Evolutionary conservation across 768 basidiomycete species (phyloP), one percentile per base, ranked within the genome.

Genomic region (Leucocoprinus birnbaumii): DNA sequence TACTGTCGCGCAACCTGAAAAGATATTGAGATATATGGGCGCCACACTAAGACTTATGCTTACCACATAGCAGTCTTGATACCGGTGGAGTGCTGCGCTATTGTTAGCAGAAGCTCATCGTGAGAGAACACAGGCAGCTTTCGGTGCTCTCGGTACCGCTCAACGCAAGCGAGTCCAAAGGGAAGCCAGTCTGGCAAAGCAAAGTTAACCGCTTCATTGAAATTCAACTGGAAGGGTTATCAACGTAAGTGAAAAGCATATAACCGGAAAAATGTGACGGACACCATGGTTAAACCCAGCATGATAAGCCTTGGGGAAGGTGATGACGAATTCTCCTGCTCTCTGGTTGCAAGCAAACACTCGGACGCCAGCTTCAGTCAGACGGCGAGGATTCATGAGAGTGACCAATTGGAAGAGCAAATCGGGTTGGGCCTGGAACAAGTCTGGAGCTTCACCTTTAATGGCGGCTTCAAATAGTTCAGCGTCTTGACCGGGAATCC

Each of bases 131-230:
- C 97, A 3, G 97, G 97, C 38, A 91, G 77, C 68, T 98, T 98
- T 68, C 84, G 74, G 69, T 97, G 89, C 59, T 91, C 86, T 62
- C 91, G 85, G 68, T 99, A 98, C 41, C 91, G 83, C 64, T 86
- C 80, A 11, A 95, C 93, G 65, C 94, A 97, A 54, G 90, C 90
- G 38, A 89, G 81, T 34, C 91, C 97, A 59, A 82, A 84, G 7
- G 87, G 76, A 44, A 98, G 74, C 97, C 97, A 99, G 67, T 98
- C 94, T 22, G 94, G 92, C 24, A 97, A 76, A 10, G 97, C 96
- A 65, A 98, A 98, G 69, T 99, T 98, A 65, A 98, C 96, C 3
- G 96, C 97, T 74, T 98, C 97, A 68, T 98, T 98, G 76, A 98
- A 95, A 73, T 99, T 99, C 64, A 98, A 74, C 94, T 97, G 63